A percentile compares a stretch with the other conserved stretches of the same genome.
Evolutionary conservation across 371 early-diverging fungal genomes (phyloP).

Genomic region (Rhizomucor miehei): DNA sequence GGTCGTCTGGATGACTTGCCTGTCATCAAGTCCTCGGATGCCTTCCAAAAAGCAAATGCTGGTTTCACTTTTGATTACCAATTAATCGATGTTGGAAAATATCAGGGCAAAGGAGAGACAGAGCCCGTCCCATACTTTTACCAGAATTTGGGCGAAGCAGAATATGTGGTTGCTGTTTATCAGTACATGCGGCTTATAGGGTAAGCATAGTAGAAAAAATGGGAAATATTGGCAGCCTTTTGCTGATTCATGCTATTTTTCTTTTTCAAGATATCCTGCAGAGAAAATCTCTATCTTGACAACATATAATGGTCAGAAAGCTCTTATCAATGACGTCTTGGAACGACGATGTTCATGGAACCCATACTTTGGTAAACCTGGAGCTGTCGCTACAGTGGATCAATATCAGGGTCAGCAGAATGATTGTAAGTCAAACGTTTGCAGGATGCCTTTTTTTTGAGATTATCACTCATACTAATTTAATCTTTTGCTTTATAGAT

Average conservation of each 20-base stretch:
- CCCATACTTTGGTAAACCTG: slow-evolving; percentile 73
- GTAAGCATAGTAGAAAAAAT: slow-evolving; percentile 14
- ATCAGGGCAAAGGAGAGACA: slow-evolving; percentile 77
- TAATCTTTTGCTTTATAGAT: slow-evolving; percentile 32
- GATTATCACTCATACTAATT: no score
- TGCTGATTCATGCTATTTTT: no score
- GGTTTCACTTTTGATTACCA: slow-evolving; percentile 87
- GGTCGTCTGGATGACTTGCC: slow-evolving; percentile 61
- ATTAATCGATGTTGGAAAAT: slow-evolving; percentile 78
- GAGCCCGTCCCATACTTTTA: slow-evolving; percentile 76
- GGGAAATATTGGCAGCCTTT: no score
- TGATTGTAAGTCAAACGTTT: slow-evolving; percentile 74
- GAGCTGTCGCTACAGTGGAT: slow-evolving; percentile 84
- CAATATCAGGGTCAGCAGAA: slow-evolving; percentile 94
- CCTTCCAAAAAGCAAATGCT: slow-evolving; percentile 68
- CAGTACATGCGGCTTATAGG: slow-evolving; percentile 95
- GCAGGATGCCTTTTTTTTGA: background rate
- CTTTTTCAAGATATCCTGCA: slow-evolving; percentile 67
- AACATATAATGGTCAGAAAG: slow-evolving; percentile 94
- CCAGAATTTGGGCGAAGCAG: slow-evolving; percentile 97
- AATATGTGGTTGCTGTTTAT: slow-evolving; percentile 90
- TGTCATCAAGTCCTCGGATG: slow-evolving; percentile 27
- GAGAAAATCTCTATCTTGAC: slow-evolving; percentile 87
- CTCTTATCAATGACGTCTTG: slow-evolving; percentile 88
- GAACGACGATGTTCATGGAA: slow-evolving; percentile 82